Percentiles rank a stretch among this genome's conserved stretches.
Conservation (phyloP, 352 stramenopile species). For the Globisporangium radiosum region DNA sequence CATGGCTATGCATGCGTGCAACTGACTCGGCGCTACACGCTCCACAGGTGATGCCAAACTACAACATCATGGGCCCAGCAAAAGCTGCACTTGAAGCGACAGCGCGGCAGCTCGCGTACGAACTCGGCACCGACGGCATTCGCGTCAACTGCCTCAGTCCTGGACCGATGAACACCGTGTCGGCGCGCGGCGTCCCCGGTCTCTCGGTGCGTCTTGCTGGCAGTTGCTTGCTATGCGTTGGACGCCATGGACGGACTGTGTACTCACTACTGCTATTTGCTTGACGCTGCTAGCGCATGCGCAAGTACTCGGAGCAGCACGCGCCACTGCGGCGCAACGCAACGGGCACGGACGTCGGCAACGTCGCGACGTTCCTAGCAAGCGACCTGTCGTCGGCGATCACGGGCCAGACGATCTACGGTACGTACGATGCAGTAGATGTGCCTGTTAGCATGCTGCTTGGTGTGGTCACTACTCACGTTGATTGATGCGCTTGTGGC, state of each 20-base stretch:
- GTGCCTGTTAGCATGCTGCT: neutral
- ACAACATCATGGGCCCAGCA: conserved; percentile 90
- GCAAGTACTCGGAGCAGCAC: conserved; percentile 56
- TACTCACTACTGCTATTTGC: neutral
- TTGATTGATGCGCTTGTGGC: conserved; percentile 6
- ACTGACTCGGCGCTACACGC: too few relatives aligned
- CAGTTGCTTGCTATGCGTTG: neutral
- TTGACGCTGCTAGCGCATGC: conserved; percentile 50
- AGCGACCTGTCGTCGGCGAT: conserved; percentile 66
- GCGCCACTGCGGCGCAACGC: conserved; percentile 69
- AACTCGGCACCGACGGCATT: conserved; percentile 69
- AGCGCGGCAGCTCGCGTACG: conserved; percentile 73
- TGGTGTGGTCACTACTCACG: neutral
- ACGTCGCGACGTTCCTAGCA: conserved; percentile 74
- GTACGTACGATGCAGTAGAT: conserved; percentile 19
- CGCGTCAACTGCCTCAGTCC: conserved; percentile 89
- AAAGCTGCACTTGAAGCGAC: conserved; percentile 88
- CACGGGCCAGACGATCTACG: conserved; percentile 88
- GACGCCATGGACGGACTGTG: too few relatives aligned
- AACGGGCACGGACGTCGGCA: conserved; percentile 68
- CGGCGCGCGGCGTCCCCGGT: conserved; percentile 82
- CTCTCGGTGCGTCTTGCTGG: conserved; percentile 52
- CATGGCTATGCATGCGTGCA: too few relatives aligned
- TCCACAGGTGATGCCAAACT: conserved; percentile 76
- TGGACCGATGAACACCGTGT: conserved; percentile 88